Percentiles rank a stretch among this genome's conserved stretches.
These are phyloP conservation scores for Taphrina flavorubra DNA, from an alignment of 1,139 yeast genomes.

Conservation along the genomic window DNA sequence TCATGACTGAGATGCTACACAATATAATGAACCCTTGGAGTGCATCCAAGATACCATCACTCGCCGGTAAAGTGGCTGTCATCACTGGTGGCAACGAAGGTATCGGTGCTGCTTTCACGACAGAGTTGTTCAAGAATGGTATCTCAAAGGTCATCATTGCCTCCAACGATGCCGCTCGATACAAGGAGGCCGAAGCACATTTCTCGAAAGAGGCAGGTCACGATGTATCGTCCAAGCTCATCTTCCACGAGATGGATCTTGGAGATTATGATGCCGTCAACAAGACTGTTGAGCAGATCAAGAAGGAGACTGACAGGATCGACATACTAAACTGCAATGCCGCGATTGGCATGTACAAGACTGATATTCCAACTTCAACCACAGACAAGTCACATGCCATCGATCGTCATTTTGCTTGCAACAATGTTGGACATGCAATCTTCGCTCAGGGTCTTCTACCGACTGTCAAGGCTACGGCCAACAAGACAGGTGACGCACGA, in stretches of 20 bases:
- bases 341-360: slow-evolving; percentile 38
- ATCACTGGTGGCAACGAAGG: slow-evolving; percentile 47
- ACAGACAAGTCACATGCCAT: slow-evolving; percentile 17
- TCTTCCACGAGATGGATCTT: slow-evolving; percentile 26
- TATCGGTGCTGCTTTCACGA: slow-evolving; percentile 46
- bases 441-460: slow-evolving; percentile 32
- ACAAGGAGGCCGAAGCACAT: slow-evolving; percentile 26
- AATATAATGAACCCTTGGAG: slow-evolving; percentile 38
- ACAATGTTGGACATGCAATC: slow-evolving; percentile 38
- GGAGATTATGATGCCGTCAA: slow-evolving; percentile 20
- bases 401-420: slow-evolving; percentile 38
- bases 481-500: slow-evolving; percentile 34
- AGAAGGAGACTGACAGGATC: slow-evolving; percentile 27
- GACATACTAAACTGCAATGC: slow-evolving; percentile 34
- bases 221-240: slow-evolving; percentile 24
- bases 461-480: slow-evolving; percentile 19
- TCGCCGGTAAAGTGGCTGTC: slow-evolving; percentile 52
- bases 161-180: slow-evolving; percentile 34
- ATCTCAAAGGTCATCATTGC: slow-evolving; percentile 32
- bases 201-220: slow-evolving; percentile 35
- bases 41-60: slow-evolving; percentile 56
- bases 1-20: slow-evolving; percentile 29
- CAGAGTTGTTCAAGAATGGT: slow-evolving; percentile 42
- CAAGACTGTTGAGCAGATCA: slow-evolving; percentile 20
- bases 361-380: slow-evolving; percentile 26